Evolutionary conservation across 2,329 filamentous ascomycete species (phyloP).

Genomic region (Diplocarpon mali): DNA sequence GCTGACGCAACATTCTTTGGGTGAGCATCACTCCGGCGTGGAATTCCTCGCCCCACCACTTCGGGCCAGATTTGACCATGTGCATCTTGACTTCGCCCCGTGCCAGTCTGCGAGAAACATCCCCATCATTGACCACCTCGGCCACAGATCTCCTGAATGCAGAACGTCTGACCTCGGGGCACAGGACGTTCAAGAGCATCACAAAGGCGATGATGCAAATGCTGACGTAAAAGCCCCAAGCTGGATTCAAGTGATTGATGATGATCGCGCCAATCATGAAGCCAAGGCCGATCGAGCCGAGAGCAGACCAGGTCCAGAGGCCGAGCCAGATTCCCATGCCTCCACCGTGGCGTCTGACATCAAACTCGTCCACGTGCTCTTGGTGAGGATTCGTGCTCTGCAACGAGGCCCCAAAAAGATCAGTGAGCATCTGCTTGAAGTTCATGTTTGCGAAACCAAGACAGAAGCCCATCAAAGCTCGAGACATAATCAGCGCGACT

Average conservation of each 20-base stretch:
- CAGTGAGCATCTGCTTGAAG: constrained; percentile 57
- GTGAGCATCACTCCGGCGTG: constrained; percentile 58
- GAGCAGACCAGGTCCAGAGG: constrained; percentile 67
- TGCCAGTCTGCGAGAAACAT: constrained; percentile 47
- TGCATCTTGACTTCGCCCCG: constrained; percentile 70
- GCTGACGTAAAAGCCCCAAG: constrained; percentile 67
- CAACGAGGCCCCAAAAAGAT: constrained; percentile 66
- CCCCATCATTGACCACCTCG: constrained; percentile 45
- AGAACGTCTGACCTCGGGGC: constrained; percentile 61
- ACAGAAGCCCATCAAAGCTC: constrained; percentile 54
- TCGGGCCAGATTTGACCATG: constrained; percentile 57
- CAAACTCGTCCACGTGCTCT: constrained; percentile 54
- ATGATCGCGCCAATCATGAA: constrained; percentile 62
- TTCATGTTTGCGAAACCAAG: constrained; percentile 73
- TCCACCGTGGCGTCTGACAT: constrained; percentile 63
- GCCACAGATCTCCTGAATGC: constrained; percentile 57
- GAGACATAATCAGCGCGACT: constrained; percentile 49
- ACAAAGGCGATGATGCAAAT: constrained; percentile 55
- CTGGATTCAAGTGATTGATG: constrained; percentile 51
- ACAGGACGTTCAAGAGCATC: constrained; percentile 57
- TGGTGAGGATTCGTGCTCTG: constrained; percentile 64
- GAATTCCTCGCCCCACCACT: constrained; percentile 68
- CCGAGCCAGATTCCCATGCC: constrained; percentile 74
- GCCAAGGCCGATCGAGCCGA: constrained; percentile 59
- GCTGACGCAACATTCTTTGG: constrained; percentile 60